These are phyloP conservation scores for Candida silvatica DNA, from an alignment of 805 yeast species.

Conservation along the genomic window DNA sequence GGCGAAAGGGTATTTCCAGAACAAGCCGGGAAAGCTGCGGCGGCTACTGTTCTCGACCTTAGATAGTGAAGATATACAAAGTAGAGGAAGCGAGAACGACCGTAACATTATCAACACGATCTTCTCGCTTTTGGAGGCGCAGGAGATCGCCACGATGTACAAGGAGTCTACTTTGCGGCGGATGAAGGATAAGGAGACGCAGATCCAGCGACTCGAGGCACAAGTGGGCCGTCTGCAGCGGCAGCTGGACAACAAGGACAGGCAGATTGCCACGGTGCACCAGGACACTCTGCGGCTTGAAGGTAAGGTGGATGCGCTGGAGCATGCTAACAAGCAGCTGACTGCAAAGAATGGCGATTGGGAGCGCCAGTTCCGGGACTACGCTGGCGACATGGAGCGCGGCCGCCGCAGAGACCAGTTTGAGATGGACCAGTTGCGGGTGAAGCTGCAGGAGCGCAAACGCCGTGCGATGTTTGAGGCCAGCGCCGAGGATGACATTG, in stretches of 20 bases:
- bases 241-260: constrained; percentile 10
- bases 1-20: constrained; percentile 18
- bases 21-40: constrained; percentile 11
- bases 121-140: constrained; percentile 15
- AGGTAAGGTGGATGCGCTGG: constrained; percentile 7
- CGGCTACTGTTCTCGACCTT: constrained; percentile 13
- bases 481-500: constrained; percentile 1
- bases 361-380: constrained; percentile 14
- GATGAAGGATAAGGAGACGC: constrained; percentile 8
- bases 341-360: constrained; percentile 9
- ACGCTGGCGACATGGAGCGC: constrained; percentile 12
- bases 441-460: constrained; percentile 4
- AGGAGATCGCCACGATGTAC: constrained; percentile 14
- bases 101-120: constrained; percentile 20
- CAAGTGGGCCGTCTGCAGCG: constrained; percentile 5
- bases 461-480: not conserved
- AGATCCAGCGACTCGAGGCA: constrained; percentile 4
- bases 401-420: constrained; percentile 9
- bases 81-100: constrained; percentile 21
- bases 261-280: constrained; percentile 11
- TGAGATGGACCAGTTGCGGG: constrained; percentile 11
- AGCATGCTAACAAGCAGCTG: constrained; percentile 8
- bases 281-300: constrained; percentile 11
- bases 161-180: constrained; percentile 12
- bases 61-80: constrained; percentile 8